Evolutionary conservation across 2,329 filamentous ascomycete genomes (phyloP).

Genomic region (Eurotiales sp.): DNA sequence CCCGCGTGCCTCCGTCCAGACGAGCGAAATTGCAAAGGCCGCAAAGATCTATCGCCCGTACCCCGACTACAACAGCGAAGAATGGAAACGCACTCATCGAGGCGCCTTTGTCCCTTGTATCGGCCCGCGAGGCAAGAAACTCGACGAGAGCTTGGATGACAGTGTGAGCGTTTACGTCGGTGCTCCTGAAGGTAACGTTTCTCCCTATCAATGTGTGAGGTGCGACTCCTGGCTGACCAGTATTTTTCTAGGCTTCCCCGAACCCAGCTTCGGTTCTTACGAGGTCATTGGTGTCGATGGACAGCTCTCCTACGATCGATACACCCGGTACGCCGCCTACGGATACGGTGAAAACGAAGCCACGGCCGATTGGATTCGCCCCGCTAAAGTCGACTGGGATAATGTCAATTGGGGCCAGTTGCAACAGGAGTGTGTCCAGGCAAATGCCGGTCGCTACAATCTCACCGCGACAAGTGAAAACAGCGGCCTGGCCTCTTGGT

Average conservation of each 20-base stretch:
- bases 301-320: constrained; percentile 64
- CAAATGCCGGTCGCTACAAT: constrained; percentile 63
- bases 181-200: constrained; percentile 13
- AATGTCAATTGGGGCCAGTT: constrained; percentile 67
- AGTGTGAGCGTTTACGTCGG: constrained; percentile 57
- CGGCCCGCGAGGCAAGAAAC: constrained; percentile 52
- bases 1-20: constrained; percentile 11
- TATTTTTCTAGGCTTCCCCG: constrained; percentile 48
- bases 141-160: constrained; percentile 58
- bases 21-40: constrained; percentile 9
- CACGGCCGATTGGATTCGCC: constrained; percentile 23
- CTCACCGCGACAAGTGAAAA: constrained; percentile 15
- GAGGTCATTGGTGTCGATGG: constrained; percentile 58
- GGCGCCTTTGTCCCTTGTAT: constrained; percentile 62
- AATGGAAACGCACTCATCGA: constrained; percentile 56
- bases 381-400: constrained; percentile 49
- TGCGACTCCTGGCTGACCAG: background rate
- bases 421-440: constrained; percentile 62
- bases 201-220: too few relatives aligned
- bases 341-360: constrained; percentile 31
- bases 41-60: constrained; percentile 62
- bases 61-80: constrained; percentile 62
- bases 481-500: constrained; percentile 12
- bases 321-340: constrained; percentile 63
- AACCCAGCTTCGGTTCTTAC: constrained; percentile 61